phyloP scores from a whole-genome alignment of 164 flowering plant genomes.

The Warburgia ugandensis region DNA sequence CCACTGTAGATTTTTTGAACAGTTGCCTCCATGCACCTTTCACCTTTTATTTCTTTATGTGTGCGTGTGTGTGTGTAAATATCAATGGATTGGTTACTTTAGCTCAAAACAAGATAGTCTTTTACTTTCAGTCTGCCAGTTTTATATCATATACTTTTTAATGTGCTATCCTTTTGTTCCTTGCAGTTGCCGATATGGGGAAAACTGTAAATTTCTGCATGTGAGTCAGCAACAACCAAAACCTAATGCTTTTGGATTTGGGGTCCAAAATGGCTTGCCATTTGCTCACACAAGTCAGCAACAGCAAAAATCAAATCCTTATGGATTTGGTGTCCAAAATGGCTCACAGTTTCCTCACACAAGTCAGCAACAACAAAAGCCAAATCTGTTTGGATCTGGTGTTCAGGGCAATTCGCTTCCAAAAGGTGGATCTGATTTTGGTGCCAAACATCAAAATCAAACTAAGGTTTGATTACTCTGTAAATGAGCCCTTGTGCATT shows the following conservation, averaged over 20 bases:
- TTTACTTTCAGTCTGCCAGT: too few relatives aligned
- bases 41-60: too few relatives aligned
- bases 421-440: constrained; percentile 28
- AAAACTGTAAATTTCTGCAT: constrained; percentile 58
- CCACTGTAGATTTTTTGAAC: too few relatives aligned
- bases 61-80: too few relatives aligned
- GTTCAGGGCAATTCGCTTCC: constrained; percentile 35
- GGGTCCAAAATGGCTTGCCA: constrained; percentile 20
- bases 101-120: too few relatives aligned
- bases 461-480: constrained; percentile 29
- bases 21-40: too few relatives aligned
- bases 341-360: constrained; percentile 26
- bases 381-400: constrained; percentile 88
- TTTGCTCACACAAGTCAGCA: constrained; percentile 23
- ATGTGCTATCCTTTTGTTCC: neutral
- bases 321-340: constrained; percentile 63
- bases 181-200: constrained; percentile 70
- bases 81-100: too few relatives aligned
- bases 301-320: constrained; percentile 32
- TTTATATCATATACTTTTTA: neutral
- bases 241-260: constrained; percentile 46
- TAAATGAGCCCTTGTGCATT: neutral
- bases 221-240: constrained; percentile 38
- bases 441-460: constrained; percentile 31
- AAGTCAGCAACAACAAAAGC: constrained; percentile 32